Evolutionary conservation across 192 early-diverging fungal genomes (phyloP), one percentile per base, ranked within the genome.

Genomic region (Backusella mclennaniae): DNA sequence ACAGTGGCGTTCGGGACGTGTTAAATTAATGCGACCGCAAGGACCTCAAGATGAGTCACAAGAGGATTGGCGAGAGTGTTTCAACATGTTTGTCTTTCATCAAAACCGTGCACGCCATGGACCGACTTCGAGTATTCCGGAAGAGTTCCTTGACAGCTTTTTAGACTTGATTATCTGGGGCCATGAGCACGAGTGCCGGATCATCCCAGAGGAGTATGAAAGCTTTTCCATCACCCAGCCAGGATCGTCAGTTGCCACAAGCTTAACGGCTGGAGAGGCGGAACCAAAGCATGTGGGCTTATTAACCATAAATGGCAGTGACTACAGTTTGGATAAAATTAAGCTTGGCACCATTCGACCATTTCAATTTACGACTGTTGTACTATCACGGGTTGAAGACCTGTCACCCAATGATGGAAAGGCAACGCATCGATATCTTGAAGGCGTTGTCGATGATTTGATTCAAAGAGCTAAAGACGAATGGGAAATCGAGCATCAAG

Each of bases 131-230:
- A 93, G 95, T 80, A 95, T 99, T 35, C 96, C 96, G 0, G 95
- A 96, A 80, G 85, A 86, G n/a, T 96, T 93, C 75, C 77, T 99
- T 33, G 91, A 92, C 59, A 80, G 85, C 17, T 96, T 95, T 78
- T 79, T 99, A 36, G 84, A 99, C 68, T 75, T 99, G 19, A 85
- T 97, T 12, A 69, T 99, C 3, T 99, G 97, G 97, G 97, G 97
- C 6, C 97, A 99, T 78, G 97, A 99, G 85, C 97, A 99, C 83
- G 96, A 99, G 77, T 99, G 96, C 78, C 82, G 85, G 52, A 91
- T 98, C 15, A 91, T 95, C 46, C 93, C 94, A 1, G 88, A 87
- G 63, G 83, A 87, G 74, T 93, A 90, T 79, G 84, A 87, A 15
- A 83, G 88, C 23, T 96, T 96, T 73, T 88, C 91, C 52, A 90